A percentile compares a stretch with the other conserved stretches of the same genome.
These are phyloP conservation scores for Aspergillus haitiensis DNA, from an alignment of 495 filamentous ascomycete species.

Conservation along the genomic window DNA sequence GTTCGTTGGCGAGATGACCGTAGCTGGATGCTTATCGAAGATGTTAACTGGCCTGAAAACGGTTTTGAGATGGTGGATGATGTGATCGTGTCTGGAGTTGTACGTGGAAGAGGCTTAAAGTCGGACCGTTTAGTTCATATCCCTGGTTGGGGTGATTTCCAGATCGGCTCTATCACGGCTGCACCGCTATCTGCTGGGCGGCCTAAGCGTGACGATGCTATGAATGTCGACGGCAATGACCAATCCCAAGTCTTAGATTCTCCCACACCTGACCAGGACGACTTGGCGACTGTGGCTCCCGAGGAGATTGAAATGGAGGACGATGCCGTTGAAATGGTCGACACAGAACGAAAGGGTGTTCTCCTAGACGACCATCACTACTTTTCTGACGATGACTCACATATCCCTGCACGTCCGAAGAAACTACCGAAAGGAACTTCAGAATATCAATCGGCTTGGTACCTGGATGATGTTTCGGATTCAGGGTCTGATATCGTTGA, in stretches of 20 bases:
- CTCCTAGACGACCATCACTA: slow-evolving; percentile 97
- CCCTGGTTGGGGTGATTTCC: slow-evolving; percentile 93
- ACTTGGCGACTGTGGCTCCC: slow-evolving; percentile 78
- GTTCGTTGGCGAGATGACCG: slow-evolving; percentile 90
- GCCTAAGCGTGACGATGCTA: slow-evolving; percentile 62
- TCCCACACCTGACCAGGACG: slow-evolving; percentile 77
- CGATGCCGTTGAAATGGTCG: slow-evolving; percentile 59
- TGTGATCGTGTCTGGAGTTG: slow-evolving; percentile 78
- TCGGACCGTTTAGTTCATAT: slow-evolving; percentile 87
- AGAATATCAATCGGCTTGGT: slow-evolving; percentile 92
- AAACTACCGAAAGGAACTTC: slow-evolving; percentile 88
- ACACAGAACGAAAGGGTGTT: slow-evolving; percentile 70
- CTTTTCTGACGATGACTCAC: slow-evolving; percentile 87
- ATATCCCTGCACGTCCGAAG: slow-evolving; percentile 62
- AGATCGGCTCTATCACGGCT: slow-evolving; percentile 82
- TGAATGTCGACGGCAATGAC: slow-evolving; percentile 62
- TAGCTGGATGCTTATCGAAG: slow-evolving; percentile 90
- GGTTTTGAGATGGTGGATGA: slow-evolving; percentile 48
- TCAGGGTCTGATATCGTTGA: slow-evolving; percentile 83
- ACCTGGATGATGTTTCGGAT: slow-evolving; percentile 79
- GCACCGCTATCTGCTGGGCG: slow-evolving; percentile 57
- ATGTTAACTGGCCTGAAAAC: slow-evolving; percentile 65
- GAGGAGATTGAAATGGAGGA: slow-evolving; percentile 78
- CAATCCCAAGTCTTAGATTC: slow-evolving; percentile 58
- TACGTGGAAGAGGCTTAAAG: slow-evolving; percentile 84